Base-by-base conservation (phyloP, 306 rosid species). In the Betula pendula region DNA sequence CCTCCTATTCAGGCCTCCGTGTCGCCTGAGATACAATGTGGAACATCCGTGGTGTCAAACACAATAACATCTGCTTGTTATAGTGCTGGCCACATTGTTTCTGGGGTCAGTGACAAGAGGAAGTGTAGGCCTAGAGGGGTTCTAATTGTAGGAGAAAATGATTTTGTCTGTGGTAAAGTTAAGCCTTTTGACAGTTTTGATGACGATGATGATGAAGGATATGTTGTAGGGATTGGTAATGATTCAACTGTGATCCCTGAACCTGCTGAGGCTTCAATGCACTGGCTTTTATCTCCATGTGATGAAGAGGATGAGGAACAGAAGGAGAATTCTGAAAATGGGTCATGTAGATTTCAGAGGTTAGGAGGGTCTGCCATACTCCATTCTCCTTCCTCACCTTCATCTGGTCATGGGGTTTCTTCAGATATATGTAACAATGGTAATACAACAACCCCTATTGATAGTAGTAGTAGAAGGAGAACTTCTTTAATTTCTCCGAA, bases 121-220 rank as follows among this genome's bases (percentile, higher is more conserved):
- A 94, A 94, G 69, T 94, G 98, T 79, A 91, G 86, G 81, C 91
- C 96, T 24, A 89, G 87, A 80, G 98, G 98, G 43, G 80, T 90
- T 81, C 96, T 94, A 56, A 77, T 83, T 51, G 87, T 89, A 2
- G 93, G 85, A 67, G 90, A 84, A 40, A 86, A 81, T 63, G 67
- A 51, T 71, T 68, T 77, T n/a, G 79, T 72, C 71, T 84, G 81
- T 79, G 81, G 62, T 71, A 84, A 84, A 77, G 79, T 69, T 58
- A 51, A 73, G 77, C 74, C 72, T 71, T 68, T 83, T 63, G 27
- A 80, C 42, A 79, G 85, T 79, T 81, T 84, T 79, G 83, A 85
- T 72, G 81, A 80, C 27, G 88, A 47, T 13, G 40, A 66, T 70
- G 86, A 74, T 65, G 66, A 29, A 68, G 73, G 50, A 59, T 79